Evolutionary conservation across 768 basidiomycete genomes (phyloP).

Genomic region (Scleroderma citrinum): DNA sequence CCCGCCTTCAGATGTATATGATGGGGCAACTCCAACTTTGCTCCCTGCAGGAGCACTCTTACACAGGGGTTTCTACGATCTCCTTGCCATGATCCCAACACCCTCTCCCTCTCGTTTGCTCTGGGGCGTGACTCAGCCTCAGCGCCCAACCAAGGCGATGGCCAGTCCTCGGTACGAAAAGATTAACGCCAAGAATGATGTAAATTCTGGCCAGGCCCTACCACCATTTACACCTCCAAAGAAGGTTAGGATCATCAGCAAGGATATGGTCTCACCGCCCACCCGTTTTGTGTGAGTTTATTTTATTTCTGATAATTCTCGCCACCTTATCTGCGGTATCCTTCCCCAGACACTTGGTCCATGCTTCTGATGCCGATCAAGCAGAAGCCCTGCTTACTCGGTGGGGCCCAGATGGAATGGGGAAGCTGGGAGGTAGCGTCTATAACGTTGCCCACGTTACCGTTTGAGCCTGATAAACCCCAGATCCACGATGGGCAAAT

Average conservation of each 20-base stretch:
- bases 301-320: not conserved
- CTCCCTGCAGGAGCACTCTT: conserved; percentile 66
- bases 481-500: conserved; percentile 84
- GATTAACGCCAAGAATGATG: conserved; percentile 22
- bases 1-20: conserved; percentile 27
- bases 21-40: conserved; percentile 42
- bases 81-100: conserved; percentile 72
- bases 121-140: conserved; percentile 41
- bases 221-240: conserved; percentile 32
- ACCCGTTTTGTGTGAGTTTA: conserved; percentile 75
- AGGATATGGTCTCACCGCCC: conserved; percentile 85
- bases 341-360: conserved; percentile 68
- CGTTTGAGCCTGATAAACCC: conserved; percentile 17
- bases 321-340: conserved; percentile 13
- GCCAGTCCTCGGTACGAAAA: conserved; percentile 71
- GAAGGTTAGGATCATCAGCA: conserved; percentile 67
- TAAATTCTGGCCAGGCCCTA: conserved; percentile 14
- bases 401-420: conserved; percentile 86
- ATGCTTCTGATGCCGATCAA: conserved; percentile 88
- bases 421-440: conserved; percentile 76
- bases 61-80: conserved; percentile 89
- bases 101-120: conserved; percentile 56
- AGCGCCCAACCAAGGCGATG: conserved; percentile 36
- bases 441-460: conserved; percentile 9
- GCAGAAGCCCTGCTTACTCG: conserved; percentile 79